Conservation (phyloP, 805 yeast species). For the Candida maltosa region DNA sequence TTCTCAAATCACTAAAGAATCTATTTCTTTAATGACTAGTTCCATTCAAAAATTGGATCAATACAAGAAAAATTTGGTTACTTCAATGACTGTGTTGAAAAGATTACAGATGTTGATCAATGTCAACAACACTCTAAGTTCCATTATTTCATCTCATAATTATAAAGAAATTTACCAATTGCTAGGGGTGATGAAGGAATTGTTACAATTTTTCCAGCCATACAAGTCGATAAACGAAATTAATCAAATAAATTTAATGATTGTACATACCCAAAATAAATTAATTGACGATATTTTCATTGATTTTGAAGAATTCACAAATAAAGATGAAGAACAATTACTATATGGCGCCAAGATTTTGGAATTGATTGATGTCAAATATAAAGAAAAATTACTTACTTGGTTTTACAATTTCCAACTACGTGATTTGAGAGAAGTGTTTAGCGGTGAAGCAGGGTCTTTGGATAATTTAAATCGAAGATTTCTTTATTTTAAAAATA, state of each 20-base stretch:
- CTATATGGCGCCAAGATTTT: constrained; percentile 69
- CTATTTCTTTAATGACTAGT: constrained; percentile 68
- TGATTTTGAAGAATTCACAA: constrained; percentile 58
- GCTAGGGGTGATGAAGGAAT: constrained; percentile 68
- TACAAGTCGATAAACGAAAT: constrained; percentile 83
- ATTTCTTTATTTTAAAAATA: constrained; percentile 74
- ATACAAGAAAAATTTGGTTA: constrained; percentile 78
- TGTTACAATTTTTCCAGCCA: constrained; percentile 69
- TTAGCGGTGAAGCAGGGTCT: constrained; percentile 93
- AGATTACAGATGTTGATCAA: constrained; percentile 81
- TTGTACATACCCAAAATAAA: constrained; percentile 55
- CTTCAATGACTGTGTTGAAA: constrained; percentile 81
- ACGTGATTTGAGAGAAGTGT: constrained; percentile 72
- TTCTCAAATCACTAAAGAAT: constrained; percentile 54
- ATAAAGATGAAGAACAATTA: constrained; percentile 27
- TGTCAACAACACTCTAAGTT: constrained; percentile 62
- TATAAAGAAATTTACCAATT: constrained; percentile 57
- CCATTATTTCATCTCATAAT: constrained; percentile 42
- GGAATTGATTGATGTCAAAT: constrained; percentile 58
- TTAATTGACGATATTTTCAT: constrained; percentile 67
- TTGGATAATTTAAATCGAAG: constrained; percentile 82
- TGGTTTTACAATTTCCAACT: constrained; percentile 74
- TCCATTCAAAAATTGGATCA: constrained; percentile 77
- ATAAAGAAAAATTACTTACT: constrained; percentile 54
- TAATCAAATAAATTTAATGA: constrained; percentile 57